These are phyloP conservation scores for Apiospora malaysiana DNA, from an alignment of 2,329 filamentous ascomycete species.

Conservation along the genomic window DNA sequence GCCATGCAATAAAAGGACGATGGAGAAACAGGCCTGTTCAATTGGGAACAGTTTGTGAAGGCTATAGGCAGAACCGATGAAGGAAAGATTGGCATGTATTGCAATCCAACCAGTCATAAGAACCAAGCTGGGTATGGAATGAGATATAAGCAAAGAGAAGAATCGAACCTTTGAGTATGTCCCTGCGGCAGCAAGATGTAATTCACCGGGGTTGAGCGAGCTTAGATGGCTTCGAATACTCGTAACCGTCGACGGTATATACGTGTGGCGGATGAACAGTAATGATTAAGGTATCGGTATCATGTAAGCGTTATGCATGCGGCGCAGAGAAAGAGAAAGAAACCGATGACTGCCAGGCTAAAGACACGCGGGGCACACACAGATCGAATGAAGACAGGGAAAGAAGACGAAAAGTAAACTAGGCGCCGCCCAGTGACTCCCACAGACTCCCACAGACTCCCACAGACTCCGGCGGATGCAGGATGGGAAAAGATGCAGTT, in stretches of 20 bases:
- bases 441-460: neutral
- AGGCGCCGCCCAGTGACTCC: neutral
- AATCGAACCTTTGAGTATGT: neutral
- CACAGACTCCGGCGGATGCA: neutral
- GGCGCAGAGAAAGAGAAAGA: neutral
- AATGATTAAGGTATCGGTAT: constrained; percentile 13
- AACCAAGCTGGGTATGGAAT: neutral
- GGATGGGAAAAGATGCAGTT: constrained; percentile 1
- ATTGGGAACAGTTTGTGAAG: neutral
- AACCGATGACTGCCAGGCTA: neutral
- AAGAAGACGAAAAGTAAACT: neutral
- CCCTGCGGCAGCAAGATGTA: neutral
- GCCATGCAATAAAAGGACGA: neutral
- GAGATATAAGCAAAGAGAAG: neutral
- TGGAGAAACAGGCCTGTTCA: neutral
- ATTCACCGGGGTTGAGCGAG: neutral
- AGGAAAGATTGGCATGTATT: neutral
- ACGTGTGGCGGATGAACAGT: neutral
- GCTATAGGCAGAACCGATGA: neutral
- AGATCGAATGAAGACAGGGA: neutral
- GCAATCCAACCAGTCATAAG: neutral
- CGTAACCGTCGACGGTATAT: neutral
- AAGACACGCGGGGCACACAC: neutral
- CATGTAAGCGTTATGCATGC: constrained; percentile 21
- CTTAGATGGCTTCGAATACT: neutral